Percentiles rank a stretch among this genome's conserved stretches.
These are phyloP conservation scores for Fraxinus baroniana DNA, from an alignment of 305 asterid genomes.

Conservation along the genomic window DNA sequence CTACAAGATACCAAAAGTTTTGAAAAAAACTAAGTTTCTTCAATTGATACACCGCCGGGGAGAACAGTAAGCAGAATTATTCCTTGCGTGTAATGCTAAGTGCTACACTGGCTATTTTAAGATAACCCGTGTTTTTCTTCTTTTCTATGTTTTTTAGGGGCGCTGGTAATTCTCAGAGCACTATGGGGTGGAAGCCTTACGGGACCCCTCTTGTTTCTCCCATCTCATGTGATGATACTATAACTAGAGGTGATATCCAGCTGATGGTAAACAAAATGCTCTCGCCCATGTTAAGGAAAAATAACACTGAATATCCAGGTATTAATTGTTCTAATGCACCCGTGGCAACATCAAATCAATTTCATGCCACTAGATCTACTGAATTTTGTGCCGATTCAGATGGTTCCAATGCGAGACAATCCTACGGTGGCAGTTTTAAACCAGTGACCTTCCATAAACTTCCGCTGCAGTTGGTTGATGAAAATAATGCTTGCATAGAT, in stretches of 20 bases:
- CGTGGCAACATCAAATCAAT: slow-evolving; percentile 36
- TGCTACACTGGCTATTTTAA: slow-evolving; percentile 20
- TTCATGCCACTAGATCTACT: slow-evolving; percentile 29
- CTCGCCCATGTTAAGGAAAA: slow-evolving; percentile 73
- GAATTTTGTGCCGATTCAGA: slow-evolving; percentile 40
- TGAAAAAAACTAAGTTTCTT: slow-evolving; percentile 79
- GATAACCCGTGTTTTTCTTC: slow-evolving; percentile 12
- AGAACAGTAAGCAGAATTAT: slow-evolving; percentile 62
- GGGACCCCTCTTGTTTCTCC: slow-evolving; percentile 99
- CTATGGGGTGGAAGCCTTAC: slow-evolving; percentile 87
- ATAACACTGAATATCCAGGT: slow-evolving; percentile 34
- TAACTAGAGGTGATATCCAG: slow-evolving; percentile 87
- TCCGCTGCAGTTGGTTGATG: slow-evolving; percentile 92
- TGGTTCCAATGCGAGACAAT: slow-evolving; percentile 41
- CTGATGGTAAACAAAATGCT: slow-evolving; percentile 79
- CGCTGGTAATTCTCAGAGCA: slow-evolving; percentile 66
- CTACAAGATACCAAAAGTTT: slow-evolving; percentile 77
- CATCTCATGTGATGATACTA: slow-evolving; percentile 73
- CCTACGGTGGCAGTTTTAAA: slow-evolving; percentile 49
- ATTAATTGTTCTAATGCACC: slow-evolving; percentile 38
- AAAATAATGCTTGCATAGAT: slow-evolving; percentile 91
- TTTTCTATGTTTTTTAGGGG: slow-evolving; percentile 47
- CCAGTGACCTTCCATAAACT: slow-evolving; percentile 55
- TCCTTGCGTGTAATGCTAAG: background rate
- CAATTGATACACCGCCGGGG: slow-evolving; percentile 96